A percentile compares a stretch with the other conserved stretches of the same genome.
phyloP scores from a whole-genome alignment of 192 early-diverging fungal genomes.

The Coemansia sp. region DNA sequence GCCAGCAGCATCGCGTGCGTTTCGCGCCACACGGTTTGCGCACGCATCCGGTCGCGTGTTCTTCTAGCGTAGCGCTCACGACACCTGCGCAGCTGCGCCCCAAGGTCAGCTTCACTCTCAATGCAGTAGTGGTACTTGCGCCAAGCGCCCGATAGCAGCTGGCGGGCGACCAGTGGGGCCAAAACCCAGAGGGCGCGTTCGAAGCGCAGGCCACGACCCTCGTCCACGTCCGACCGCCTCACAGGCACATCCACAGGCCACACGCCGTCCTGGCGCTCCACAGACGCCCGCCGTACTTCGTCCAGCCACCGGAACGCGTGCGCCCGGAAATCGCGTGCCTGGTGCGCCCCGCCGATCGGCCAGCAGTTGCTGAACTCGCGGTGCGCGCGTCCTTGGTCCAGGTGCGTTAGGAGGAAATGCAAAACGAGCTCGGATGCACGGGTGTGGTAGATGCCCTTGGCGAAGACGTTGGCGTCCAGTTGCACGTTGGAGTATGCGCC shows the following conservation, averaged over 20 bases:
- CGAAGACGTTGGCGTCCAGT: slow-evolving; percentile 54
- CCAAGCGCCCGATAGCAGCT: neutral
- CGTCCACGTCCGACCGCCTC: slow-evolving; percentile 47
- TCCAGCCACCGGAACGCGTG: slow-evolving; percentile 61
- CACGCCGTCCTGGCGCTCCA: slow-evolving; percentile 10
- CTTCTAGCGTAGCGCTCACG: slow-evolving; percentile 28
- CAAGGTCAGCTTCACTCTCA: neutral
- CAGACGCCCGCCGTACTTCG: slow-evolving; percentile 49
- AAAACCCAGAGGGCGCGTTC: slow-evolving; percentile 41
- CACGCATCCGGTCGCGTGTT: slow-evolving; percentile 31
- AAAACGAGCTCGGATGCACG: slow-evolving; percentile 59
- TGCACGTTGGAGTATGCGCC: slow-evolving; percentile 47
- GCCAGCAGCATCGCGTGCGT: slow-evolving; percentile 6
- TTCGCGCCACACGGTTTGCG: slow-evolving; percentile 24
- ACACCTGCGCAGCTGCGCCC: neutral
- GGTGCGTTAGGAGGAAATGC: slow-evolving; percentile 52
- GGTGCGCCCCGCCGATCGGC: slow-evolving; percentile 55
- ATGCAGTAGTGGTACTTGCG: neutral
- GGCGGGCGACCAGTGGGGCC: slow-evolving; percentile 12
- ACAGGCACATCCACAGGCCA: slow-evolving; percentile 43
- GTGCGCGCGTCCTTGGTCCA: slow-evolving; percentile 30
- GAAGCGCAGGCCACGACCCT: slow-evolving; percentile 42
- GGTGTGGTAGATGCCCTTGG: slow-evolving; percentile 55
- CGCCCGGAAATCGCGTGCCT: slow-evolving; percentile 58
- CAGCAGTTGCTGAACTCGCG: slow-evolving; percentile 57